Evolutionary conservation across 495 filamentous ascomycete species (phyloP), one percentile per base, ranked within the genome.

Genomic region (Cairneyella variabilis): DNA sequence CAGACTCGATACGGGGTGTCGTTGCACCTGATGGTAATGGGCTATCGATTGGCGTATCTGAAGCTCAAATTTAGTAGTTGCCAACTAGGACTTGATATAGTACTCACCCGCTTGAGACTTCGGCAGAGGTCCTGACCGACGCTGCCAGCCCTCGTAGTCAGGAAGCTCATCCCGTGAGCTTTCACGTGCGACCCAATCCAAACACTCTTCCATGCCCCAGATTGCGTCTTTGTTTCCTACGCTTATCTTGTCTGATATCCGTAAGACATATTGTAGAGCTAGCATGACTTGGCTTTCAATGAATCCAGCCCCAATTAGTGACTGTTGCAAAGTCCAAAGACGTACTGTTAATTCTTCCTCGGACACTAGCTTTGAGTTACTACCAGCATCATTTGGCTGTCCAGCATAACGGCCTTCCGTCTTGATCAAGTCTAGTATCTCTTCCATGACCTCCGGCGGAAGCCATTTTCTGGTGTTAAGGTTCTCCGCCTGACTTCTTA

Each of bases 151-250:
- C 8, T 83, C 82, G 67, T 91, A 92, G 41, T 82, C 80, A 1
- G 84, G 83, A 26, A 93, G 76, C 60, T 92, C 85, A 4, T 80
- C 77, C 56, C 72, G 70, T 14, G 76, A 69, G 61, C 82, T 86
- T 58, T 90, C 77, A 55, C 87, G 71, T 18, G 89, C 88, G 17
- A 97, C 72, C 89, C 88, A 96, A 59, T 95, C 88, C 25, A 97
- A 58, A n/a, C 81, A 79, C 64, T 93, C 90, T 52, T 93, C 85
- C 41, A 97, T 69, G 17, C 91, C 91, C 86, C 90, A 95, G 10
- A 89, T 76, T 3, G 73, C 67, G 36, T 93, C 89, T 54, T 83
- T 87, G 57, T 58, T 70, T 7, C 71, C 71, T 27, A 66, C 57
- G 17, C 64, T 53, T 10, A 82, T 71, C 55, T 74, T 76, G 6